A percentile compares a stretch with the other conserved stretches of the same genome.
phyloP scores from a whole-genome alignment of 306 rosid species.

The Prunus salicina region DNA sequence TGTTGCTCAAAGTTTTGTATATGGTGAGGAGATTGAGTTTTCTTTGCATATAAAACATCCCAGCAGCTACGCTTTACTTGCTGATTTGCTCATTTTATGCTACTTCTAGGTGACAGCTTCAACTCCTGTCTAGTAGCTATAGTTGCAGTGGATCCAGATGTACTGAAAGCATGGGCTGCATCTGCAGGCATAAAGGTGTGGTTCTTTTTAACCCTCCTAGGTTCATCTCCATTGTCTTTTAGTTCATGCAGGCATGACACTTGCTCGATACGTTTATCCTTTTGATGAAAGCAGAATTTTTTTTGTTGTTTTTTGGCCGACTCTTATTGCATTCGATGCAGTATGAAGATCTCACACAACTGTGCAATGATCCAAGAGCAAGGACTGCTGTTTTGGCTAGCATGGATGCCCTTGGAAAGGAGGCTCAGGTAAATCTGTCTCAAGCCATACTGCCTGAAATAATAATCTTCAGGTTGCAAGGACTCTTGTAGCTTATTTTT shows the following conservation, averaged over 20 bases:
- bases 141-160: constrained; percentile 70
- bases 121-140: constrained; percentile 74
- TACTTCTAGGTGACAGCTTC: constrained; percentile 72
- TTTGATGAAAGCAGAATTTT: neutral
- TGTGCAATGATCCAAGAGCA: constrained; percentile 75
- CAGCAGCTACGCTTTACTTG: neutral
- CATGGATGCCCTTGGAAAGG: constrained; percentile 74
- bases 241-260: neutral
- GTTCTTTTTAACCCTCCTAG: neutral
- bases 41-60: neutral
- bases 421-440: constrained; percentile 55
- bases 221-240: too few species aligned
- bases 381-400: constrained; percentile 74
- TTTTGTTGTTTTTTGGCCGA: too few species aligned
- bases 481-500: neutral
- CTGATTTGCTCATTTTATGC: neutral
- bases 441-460: neutral
- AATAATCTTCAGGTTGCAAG: neutral
- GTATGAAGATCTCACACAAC: constrained; percentile 60
- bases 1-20: constrained; percentile 76
- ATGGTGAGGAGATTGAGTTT: constrained; percentile 55
- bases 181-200: constrained; percentile 62
- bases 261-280: neutral
- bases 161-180: constrained; percentile 74
- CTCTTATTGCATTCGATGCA: constrained; percentile 30